Percentiles rank a stretch among this genome's conserved stretches.
Conservation (phyloP, 768 basidiomycete species). For the Hygrophoropsis aurantiaca region DNA sequence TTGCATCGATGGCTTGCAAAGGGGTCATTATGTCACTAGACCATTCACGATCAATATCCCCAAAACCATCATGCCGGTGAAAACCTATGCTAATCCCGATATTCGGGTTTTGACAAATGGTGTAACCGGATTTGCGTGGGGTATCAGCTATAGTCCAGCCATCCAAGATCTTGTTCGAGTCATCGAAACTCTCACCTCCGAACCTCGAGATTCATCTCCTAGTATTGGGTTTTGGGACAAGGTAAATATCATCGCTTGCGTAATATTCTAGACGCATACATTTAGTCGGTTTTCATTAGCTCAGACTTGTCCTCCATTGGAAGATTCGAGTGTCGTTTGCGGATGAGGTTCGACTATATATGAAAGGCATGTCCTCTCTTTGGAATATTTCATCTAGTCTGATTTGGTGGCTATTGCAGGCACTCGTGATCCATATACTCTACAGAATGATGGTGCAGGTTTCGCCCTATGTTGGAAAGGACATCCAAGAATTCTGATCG, state of each 20-base stretch:
- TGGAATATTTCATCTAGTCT: not conserved
- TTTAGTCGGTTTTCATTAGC: constrained; percentile 32
- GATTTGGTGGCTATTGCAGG: constrained; percentile 44
- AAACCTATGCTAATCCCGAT: constrained; percentile 80
- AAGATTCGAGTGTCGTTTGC: constrained; percentile 63
- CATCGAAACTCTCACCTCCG: constrained; percentile 75
- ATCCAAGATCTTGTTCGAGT: constrained; percentile 86
- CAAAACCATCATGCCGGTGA: constrained; percentile 94
- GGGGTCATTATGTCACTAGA: constrained; percentile 48
- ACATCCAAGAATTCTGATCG: constrained; percentile 67
- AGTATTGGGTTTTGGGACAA: constrained; percentile 96
- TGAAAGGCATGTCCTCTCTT: constrained; percentile 65
- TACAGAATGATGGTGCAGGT: constrained; percentile 74
- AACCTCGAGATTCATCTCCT: constrained; percentile 80
- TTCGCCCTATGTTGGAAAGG: constrained; percentile 87
- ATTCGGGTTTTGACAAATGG: constrained; percentile 64
- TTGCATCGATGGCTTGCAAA: constrained; percentile 55
- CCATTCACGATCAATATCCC: constrained; percentile 66
- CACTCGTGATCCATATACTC: constrained; percentile 74
- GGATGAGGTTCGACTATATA: constrained; percentile 71
- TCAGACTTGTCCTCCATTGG: constrained; percentile 86
- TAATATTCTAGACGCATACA: too few species aligned
- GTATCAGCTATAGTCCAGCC: constrained; percentile 80
- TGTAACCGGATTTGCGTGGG: constrained; percentile 83
- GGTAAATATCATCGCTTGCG: constrained; percentile 42